Conservation (phyloP, 2,329 filamentous ascomycete species). For the Trichoderma cornu-damae region DNA sequence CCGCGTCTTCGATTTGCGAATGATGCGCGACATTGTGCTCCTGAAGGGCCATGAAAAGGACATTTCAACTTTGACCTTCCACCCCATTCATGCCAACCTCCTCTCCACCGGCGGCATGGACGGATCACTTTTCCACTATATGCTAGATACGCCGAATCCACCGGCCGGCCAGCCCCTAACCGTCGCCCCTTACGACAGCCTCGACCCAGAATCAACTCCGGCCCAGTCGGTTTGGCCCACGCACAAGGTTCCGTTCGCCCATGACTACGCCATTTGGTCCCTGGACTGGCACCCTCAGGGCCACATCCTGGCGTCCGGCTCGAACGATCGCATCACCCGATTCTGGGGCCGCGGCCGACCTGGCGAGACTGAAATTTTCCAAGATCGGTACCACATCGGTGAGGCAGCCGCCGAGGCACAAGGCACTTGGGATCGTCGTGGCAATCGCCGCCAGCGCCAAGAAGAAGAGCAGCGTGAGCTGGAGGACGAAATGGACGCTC, state of each 20-base stretch:
- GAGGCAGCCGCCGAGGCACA: conserved; percentile 89
- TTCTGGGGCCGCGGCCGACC: conserved; percentile 93
- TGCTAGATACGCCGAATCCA: conserved; percentile 91
- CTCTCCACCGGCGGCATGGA: conserved; percentile 88
- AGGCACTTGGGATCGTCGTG: conserved; percentile 85
- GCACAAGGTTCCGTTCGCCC: conserved; percentile 79
- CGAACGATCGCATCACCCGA: conserved; percentile 91
- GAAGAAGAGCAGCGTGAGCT: conserved; percentile 92
- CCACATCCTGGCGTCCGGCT: conserved; percentile 90
- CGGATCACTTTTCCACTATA: conserved; percentile 84
- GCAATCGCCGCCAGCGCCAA: conserved; percentile 70
- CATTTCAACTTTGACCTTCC: conserved; percentile 87
- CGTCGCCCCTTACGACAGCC: conserved; percentile 76
- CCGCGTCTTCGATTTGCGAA: conserved; percentile 87
- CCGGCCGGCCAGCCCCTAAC: conserved; percentile 67
- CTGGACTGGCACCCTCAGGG: conserved; percentile 96
- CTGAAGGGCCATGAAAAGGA: conserved; percentile 95
- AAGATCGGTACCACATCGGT: conserved; percentile 92
- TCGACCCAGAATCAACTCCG: conserved; percentile 72
- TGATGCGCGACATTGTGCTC: conserved; percentile 96
- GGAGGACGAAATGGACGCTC: conserved; percentile 87
- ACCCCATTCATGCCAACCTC: conserved; percentile 83
- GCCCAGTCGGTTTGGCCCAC: conserved; percentile 90
- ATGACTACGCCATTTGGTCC: conserved; percentile 95
- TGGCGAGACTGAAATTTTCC: conserved; percentile 77